Conservation (phyloP, 345 rosid species). For the Arabidopsis arenosa region DNA sequence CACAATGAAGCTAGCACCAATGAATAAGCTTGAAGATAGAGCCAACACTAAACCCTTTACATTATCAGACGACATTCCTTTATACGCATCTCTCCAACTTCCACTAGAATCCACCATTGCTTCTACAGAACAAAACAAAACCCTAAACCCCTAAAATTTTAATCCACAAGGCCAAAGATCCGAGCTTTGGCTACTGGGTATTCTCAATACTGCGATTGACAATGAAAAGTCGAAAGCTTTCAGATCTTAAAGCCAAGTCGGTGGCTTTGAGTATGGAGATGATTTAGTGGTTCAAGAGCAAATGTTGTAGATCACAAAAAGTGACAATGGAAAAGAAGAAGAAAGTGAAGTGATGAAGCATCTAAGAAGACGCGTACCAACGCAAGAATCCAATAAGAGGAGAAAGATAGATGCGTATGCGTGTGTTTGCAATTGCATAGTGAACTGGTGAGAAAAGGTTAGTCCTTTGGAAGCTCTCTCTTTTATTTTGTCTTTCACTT, state of each 20-base stretch:
- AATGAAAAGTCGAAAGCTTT: slow-evolving; percentile 6
- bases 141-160: not conserved
- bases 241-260: not conserved
- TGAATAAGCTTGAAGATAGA: slow-evolving; percentile 71
- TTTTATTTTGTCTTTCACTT: not conserved
- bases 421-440: slow-evolving; percentile 16
- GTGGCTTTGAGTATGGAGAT: not conserved
- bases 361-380: slow-evolving; percentile 1
- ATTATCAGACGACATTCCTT: slow-evolving; percentile 74
- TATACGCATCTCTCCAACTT: slow-evolving; percentile 54
- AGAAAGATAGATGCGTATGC: not conserved
- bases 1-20: slow-evolving; percentile 82
- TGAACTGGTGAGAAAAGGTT: not conserved
- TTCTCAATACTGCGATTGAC: not conserved
- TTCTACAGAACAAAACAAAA: not conserved
- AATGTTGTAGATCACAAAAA: slow-evolving; percentile 17
- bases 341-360: slow-evolving; percentile 1
- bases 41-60: slow-evolving; percentile 74
- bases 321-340: not conserved
- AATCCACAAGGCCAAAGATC: not conserved
- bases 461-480: not conserved
- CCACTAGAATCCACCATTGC: slow-evolving; percentile 34
- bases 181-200: slow-evolving; percentile 21
- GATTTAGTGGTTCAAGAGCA: slow-evolving; percentile 3
- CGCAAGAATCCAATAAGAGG: slow-evolving; percentile 6